Evolutionary conservation across 371 early-diverging fungal genomes (phyloP).

Genomic region (Chytridium lagenaria): DNA sequence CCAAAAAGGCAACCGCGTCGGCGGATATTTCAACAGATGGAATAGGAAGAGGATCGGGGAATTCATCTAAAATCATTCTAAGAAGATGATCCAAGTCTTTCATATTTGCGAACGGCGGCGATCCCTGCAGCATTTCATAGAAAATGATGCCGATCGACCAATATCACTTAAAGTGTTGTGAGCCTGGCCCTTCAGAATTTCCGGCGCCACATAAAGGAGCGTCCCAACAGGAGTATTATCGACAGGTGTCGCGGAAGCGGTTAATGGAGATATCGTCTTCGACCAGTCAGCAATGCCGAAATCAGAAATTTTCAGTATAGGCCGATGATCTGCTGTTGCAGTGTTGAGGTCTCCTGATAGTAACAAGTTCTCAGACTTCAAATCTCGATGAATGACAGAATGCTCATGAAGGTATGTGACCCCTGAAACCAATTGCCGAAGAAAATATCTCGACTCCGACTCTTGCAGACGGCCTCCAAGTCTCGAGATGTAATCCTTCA

Average conservation of each 20-base stretch:
- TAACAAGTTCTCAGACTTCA: slow-evolving; percentile 40
- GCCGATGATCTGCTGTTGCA: background rate
- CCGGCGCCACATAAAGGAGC: slow-evolving; percentile 35
- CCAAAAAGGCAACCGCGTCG: slow-evolving; percentile 9
- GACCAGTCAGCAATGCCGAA: slow-evolving; percentile 34
- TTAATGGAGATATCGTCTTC: background rate
- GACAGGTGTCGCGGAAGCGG: background rate
- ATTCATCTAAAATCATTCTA: slow-evolving; percentile 11
- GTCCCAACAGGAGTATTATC: slow-evolving; percentile 26
- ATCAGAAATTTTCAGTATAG: slow-evolving; percentile 40
- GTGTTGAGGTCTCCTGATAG: background rate
- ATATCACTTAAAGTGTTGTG: slow-evolving; percentile 27
- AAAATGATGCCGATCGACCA: slow-evolving; percentile 37
- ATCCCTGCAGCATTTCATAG: slow-evolving; percentile 21
- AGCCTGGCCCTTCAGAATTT: slow-evolving; percentile 24
- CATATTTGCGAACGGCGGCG: slow-evolving; percentile 26
- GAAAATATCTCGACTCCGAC: slow-evolving; percentile 27
- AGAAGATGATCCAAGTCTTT: slow-evolving; percentile 23
- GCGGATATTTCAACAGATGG: slow-evolving; percentile 7
- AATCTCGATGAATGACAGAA: slow-evolving; percentile 35
- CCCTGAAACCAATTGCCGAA: slow-evolving; percentile 34
- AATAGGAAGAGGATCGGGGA: slow-evolving; percentile 24
- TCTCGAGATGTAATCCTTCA: slow-evolving; percentile 17
- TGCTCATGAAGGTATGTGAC: slow-evolving; percentile 19
- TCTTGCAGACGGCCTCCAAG: slow-evolving; percentile 16